Percentiles rank a stretch among this genome's conserved stretches.
Evolutionary conservation across 2,329 filamentous ascomycete genomes (phyloP).

Genomic region (Botrytis byssoidea): DNA sequence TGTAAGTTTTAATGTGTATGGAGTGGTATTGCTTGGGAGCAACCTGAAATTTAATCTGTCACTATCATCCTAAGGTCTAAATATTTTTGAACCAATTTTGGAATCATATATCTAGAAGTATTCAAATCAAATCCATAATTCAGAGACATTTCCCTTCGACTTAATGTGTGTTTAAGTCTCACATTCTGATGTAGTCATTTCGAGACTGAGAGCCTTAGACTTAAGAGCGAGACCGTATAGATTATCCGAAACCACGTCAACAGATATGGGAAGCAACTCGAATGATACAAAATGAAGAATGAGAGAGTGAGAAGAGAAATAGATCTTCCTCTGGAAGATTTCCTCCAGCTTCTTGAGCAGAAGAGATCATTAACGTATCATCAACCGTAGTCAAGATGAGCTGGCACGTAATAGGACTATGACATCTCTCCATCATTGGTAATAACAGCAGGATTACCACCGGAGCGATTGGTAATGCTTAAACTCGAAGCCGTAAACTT

Average conservation of each 20-base stretch:
- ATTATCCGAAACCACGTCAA: fast-evolving
- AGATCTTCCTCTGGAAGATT: background rate
- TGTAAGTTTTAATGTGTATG: background rate
- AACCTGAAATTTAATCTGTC: fast-evolving
- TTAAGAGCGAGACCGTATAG: background rate
- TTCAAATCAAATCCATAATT: background rate
- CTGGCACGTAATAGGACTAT: fast-evolving
- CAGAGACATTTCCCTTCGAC: background rate
- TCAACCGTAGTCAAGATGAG: too few relatives aligned
- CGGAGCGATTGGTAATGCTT: too few relatives aligned
- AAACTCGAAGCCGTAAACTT: too few relatives aligned
- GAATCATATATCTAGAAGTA: fast-evolving
- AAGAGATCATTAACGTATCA: background rate
- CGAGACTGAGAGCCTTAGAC: background rate
- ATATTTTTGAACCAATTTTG: background rate
- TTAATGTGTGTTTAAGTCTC: background rate
- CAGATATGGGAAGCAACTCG: too few relatives aligned
- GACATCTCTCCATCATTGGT: background rate
- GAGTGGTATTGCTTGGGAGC: background rate
- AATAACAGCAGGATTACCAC: too few relatives aligned
- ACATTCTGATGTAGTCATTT: background rate
- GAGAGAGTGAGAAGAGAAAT: background rate
- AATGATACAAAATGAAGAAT: background rate
- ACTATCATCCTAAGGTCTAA: background rate
- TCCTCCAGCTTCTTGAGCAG: fast-evolving